Evolutionary conservation across 2,329 filamentous ascomycete genomes (phyloP).

Genomic region (Phialocephala sp.): DNA sequence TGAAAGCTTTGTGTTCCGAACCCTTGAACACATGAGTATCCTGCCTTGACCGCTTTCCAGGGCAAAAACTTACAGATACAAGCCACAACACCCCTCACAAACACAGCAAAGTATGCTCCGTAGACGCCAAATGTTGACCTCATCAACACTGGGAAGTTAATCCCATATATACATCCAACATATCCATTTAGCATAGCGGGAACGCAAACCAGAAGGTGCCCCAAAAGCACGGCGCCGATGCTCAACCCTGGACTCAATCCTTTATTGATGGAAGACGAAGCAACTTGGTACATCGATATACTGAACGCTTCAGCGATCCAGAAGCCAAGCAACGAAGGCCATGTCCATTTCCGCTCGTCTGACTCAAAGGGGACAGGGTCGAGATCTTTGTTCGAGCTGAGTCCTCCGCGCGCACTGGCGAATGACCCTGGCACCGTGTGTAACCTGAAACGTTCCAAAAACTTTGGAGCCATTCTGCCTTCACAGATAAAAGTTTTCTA

Average conservation of each 20-base stretch:
- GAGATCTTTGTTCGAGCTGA: conserved; percentile 33
- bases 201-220: conserved; percentile 62
- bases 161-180: conserved; percentile 51
- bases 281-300: conserved; percentile 39
- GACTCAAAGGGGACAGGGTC: conserved; percentile 37
- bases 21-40: too few species aligned
- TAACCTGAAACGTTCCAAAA: conserved; percentile 29
- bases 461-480: conserved; percentile 23
- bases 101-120: conserved; percentile 46
- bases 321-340: conserved; percentile 35
- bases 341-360: conserved; percentile 35
- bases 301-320: conserved; percentile 40
- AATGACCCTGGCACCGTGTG: conserved; percentile 29
- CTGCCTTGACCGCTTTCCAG: too few species aligned
- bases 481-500: background rate
- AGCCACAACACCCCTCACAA: conserved; percentile 44
- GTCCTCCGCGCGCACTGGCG: conserved; percentile 23
- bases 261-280: conserved; percentile 35
- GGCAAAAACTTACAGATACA: conserved; percentile 36
- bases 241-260: conserved; percentile 37
- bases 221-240: conserved; percentile 54
- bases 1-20: conserved; percentile 35
- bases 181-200: conserved; percentile 52
- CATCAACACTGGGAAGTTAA: conserved; percentile 53
- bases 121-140: conserved; percentile 52